Conservation (phyloP, 2,329 filamentous ascomycete species). For the Chrysosphaeria jannelii region DNA sequence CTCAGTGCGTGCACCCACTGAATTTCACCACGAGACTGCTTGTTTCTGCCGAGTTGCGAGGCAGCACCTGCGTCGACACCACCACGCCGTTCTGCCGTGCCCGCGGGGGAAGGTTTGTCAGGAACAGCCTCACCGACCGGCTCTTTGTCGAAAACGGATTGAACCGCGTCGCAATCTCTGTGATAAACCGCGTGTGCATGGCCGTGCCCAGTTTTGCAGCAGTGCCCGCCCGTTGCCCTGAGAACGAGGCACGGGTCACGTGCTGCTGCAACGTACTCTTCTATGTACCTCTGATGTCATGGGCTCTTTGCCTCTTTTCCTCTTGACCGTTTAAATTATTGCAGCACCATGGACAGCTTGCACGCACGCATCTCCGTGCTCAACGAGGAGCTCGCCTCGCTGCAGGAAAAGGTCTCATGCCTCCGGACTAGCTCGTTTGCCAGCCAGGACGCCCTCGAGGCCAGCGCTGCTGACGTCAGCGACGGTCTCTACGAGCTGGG, state of each 20-base stretch:
- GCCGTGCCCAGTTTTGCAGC: background rate
- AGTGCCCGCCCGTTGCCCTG: background rate
- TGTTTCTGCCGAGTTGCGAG: conserved; percentile 34
- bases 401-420: conserved; percentile 26
- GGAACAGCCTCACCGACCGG: conserved; percentile 65
- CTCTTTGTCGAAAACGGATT: conserved; percentile 64
- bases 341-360: conserved; percentile 26
- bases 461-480: conserved; percentile 32
- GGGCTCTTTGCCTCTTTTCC: no score
- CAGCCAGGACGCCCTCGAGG: conserved; percentile 20
- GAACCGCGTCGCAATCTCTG: conserved; percentile 61
- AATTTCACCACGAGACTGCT: conserved; percentile 55
- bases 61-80: conserved; percentile 48
- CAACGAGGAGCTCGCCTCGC: conserved; percentile 29
- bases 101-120: conserved; percentile 54
- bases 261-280: background rate
- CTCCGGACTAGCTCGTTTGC: no score
- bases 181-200: conserved; percentile 72
- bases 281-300: background rate
- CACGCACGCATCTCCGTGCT: conserved; percentile 26
- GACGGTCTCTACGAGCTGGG: conserved; percentile 47
- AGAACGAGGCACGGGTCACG: no score
- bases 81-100: conserved; percentile 44
- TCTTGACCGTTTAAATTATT: background rate
- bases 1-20: conserved; percentile 23